A percentile compares a stretch with the other conserved stretches of the same genome.
Conservation (phyloP, 176 grass and related monocot species). For the Oryza glumipatula region DNA sequence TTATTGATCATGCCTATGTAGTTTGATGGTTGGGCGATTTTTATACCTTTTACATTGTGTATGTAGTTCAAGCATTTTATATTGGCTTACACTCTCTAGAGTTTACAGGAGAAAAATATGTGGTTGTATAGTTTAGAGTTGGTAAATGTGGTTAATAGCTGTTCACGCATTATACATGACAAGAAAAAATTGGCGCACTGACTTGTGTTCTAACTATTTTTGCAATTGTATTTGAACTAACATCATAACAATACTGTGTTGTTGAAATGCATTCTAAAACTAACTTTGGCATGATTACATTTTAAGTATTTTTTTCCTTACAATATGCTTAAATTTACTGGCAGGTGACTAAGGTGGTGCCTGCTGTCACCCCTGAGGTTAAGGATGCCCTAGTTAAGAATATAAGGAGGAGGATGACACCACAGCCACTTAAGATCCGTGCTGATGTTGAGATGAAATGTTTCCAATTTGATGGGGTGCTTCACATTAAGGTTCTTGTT, state of each 20-base stretch:
- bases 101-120: background rate
- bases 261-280: background rate
- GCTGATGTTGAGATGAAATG: slow-evolving; percentile 92
- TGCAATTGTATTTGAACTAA: background rate
- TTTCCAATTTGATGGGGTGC: slow-evolving; percentile 92
- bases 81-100: background rate
- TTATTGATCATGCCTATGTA: background rate
- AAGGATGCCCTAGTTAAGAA: slow-evolving; percentile 89
- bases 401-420: slow-evolving; percentile 90
- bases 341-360: slow-evolving; percentile 81
- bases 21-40: background rate
- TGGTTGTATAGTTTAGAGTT: background rate
- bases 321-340: slow-evolving; percentile 25
- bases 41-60: background rate
- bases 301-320: background rate
- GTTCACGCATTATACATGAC: background rate
- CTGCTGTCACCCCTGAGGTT: slow-evolving; percentile 70
- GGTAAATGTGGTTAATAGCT: background rate
- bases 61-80: background rate
- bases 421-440: slow-evolving; percentile 90
- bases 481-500: slow-evolving; percentile 79
- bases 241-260: background rate
- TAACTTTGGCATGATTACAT: background rate
- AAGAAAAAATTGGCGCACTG: background rate
- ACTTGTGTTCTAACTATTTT: background rate